A percentile compares a stretch with the other conserved stretches of the same genome.
Evolutionary conservation across 768 basidiomycete species (phyloP).

Genomic region (Boletus barrowsii): DNA sequence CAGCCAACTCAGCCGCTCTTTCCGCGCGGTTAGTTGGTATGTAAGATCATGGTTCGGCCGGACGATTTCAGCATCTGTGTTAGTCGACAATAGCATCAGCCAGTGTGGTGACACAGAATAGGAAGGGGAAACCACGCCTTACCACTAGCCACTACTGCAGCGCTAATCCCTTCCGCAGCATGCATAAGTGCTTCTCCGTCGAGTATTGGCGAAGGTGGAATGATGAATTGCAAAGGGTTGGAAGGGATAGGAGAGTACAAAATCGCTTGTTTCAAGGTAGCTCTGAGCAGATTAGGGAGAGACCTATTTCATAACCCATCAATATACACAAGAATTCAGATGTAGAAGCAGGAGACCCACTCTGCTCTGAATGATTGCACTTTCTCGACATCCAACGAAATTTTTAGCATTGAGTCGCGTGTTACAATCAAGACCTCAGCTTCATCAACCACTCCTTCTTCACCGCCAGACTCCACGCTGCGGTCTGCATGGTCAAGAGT

Average conservation of each 20-base stretch:
- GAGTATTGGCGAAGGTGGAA: slow-evolving; percentile 63
- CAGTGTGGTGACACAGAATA: background rate
- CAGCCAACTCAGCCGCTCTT: slow-evolving; percentile 77
- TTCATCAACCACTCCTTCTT: slow-evolving; percentile 5
- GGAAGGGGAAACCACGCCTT: background rate
- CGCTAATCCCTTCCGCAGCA: slow-evolving; percentile 73
- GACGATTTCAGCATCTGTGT: slow-evolving; percentile 62
- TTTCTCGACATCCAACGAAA: slow-evolving; percentile 56
- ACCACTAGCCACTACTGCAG: slow-evolving; percentile 74
- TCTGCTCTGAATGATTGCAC: slow-evolving; percentile 59
- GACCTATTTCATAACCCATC: slow-evolving; percentile 47
- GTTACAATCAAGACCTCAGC: slow-evolving; percentile 43
- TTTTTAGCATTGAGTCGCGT: slow-evolving; percentile 68
- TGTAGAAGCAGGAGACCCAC: slow-evolving; percentile 38
- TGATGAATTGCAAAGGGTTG: slow-evolving; percentile 79
- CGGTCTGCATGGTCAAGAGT: slow-evolving; percentile 19
- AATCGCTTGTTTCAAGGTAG: slow-evolving; percentile 81
- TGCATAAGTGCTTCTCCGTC: slow-evolving; percentile 78
- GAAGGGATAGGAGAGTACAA: slow-evolving; percentile 69
- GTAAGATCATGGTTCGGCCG: slow-evolving; percentile 76
- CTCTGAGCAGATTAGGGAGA: slow-evolving; percentile 64
- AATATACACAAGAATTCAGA: background rate
- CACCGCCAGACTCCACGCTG: slow-evolving; percentile 8
- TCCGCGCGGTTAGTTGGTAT: slow-evolving; percentile 70
- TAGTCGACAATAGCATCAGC: background rate